Evolutionary conservation across 495 filamentous ascomycete genomes (phyloP).

Genomic region (Chlorociboria aeruginascens): DNA sequence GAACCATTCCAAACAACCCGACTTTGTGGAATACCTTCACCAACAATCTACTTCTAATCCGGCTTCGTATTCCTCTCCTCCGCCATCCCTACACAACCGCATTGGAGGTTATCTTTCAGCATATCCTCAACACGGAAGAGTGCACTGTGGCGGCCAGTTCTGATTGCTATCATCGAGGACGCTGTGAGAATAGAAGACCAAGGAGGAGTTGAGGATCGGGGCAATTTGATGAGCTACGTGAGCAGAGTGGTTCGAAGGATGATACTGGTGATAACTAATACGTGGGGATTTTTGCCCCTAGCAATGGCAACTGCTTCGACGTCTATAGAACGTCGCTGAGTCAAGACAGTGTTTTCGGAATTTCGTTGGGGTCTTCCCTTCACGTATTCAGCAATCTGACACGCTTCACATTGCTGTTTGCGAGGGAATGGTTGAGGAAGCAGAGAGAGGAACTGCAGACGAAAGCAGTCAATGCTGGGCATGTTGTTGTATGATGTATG

Average conservation of each 20-base stretch:
- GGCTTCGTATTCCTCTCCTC: slow-evolving; percentile 11
- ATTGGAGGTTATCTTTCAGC: slow-evolving; percentile 9
- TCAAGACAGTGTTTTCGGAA: slow-evolving; percentile 10
- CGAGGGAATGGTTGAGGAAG: background rate
- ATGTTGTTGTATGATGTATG: background rate
- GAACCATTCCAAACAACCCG: slow-evolving; percentile 5
- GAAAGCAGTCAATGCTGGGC: background rate
- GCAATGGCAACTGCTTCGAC: slow-evolving; percentile 6
- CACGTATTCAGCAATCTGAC: background rate
- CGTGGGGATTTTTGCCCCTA: slow-evolving; percentile 5
- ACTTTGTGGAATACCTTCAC: slow-evolving; percentile 13
- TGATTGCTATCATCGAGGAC: slow-evolving; percentile 9
- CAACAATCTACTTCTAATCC: slow-evolving; percentile 16
- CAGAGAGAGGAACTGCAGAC: slow-evolving; percentile 9
- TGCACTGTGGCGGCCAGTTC: slow-evolving; percentile 11
- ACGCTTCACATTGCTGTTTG: background rate
- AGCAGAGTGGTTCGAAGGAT: slow-evolving; percentile 8
- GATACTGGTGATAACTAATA: slow-evolving; percentile 9
- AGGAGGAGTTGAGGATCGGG: slow-evolving; percentile 12
- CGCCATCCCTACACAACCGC: slow-evolving; percentile 7
- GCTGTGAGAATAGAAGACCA: slow-evolving; percentile 10
- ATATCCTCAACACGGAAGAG: slow-evolving; percentile 14
- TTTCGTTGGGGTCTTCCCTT: slow-evolving; percentile 16
- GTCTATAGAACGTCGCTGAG: slow-evolving; percentile 5
- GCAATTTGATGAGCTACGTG: slow-evolving; percentile 6